Evolutionary conservation across 805 yeast genomes (phyloP).

Genomic region (Lipomyces yamanashiensis): DNA sequence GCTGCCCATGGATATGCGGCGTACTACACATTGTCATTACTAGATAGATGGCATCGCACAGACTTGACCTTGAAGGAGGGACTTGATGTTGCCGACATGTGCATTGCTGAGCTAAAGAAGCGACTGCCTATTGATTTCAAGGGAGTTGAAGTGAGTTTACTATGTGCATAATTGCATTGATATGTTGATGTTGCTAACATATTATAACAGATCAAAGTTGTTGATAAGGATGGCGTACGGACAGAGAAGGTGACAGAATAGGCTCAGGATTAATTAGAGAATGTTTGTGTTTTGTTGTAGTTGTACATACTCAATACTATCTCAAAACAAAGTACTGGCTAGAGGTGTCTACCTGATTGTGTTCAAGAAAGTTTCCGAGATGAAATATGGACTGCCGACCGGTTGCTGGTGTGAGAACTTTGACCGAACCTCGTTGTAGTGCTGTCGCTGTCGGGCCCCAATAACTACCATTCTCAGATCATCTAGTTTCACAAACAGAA

Average conservation of each 20-base stretch:
- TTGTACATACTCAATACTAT: slow-evolving; percentile 2
- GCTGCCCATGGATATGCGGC: slow-evolving; percentile 99
- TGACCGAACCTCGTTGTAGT: too few relatives aligned
- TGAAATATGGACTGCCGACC: too few relatives aligned
- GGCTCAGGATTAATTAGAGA: neutral
- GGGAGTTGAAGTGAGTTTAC: slow-evolving; percentile 59
- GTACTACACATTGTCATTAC: slow-evolving; percentile 84
- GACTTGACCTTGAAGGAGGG: slow-evolving; percentile 82
- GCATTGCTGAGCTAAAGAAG: slow-evolving; percentile 75
- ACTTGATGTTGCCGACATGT: slow-evolving; percentile 66
- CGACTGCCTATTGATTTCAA: slow-evolving; percentile 95
- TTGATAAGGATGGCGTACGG: slow-evolving; percentile 65
- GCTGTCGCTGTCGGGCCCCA: too few relatives aligned
- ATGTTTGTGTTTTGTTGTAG: neutral
- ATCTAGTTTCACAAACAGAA: too few relatives aligned
- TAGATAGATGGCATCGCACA: slow-evolving; percentile 86
- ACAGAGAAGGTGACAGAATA: slow-evolving; percentile 42
- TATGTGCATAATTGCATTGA: neutral
- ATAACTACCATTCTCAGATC: too few relatives aligned
- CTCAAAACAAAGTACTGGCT: neutral
- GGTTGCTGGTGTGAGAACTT: too few relatives aligned
- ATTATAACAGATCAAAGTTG: slow-evolving; percentile 56
- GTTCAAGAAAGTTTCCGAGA: neutral
- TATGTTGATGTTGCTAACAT: neutral
- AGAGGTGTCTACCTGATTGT: neutral